phyloP scores from a whole-genome alignment of 2,329 filamentous ascomycete species.

The Tolypocladium tropicale region DNA sequence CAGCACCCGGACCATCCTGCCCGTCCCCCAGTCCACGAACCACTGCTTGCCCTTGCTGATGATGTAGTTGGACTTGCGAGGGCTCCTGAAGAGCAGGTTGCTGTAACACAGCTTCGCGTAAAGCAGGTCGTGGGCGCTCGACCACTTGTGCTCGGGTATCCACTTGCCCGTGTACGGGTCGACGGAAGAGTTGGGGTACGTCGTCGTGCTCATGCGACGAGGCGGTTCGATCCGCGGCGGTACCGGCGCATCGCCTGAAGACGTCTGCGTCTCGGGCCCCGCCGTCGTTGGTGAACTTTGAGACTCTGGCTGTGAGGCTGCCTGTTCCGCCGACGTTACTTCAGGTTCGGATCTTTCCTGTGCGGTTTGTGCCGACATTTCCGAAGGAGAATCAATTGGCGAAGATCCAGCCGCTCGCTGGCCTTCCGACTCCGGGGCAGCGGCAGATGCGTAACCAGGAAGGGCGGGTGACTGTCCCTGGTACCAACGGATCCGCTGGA shows the following conservation, averaged over 20 bases:
- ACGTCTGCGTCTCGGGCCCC: background rate
- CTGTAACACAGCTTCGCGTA: constrained; percentile 52
- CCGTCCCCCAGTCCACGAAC: constrained; percentile 49
- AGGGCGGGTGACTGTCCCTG: constrained; percentile 25
- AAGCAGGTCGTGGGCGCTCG: constrained; percentile 43
- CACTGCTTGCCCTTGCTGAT: constrained; percentile 47
- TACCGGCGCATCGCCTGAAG: constrained; percentile 4
- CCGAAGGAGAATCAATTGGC: background rate
- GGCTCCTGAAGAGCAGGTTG: constrained; percentile 45
- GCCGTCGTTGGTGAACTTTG: background rate
- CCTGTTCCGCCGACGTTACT: background rate
- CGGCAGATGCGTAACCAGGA: constrained; percentile 2
- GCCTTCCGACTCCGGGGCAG: background rate
- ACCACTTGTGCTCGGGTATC: constrained; percentile 45
- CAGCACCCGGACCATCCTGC: constrained; percentile 40
- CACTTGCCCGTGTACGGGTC: constrained; percentile 44
- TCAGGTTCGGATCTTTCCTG: constrained; percentile 1
- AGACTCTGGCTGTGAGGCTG: constrained; percentile 2
- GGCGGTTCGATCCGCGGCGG: constrained; percentile 20
- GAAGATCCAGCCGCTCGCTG: background rate
- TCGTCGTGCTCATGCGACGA: constrained; percentile 32
- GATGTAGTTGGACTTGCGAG: constrained; percentile 47
- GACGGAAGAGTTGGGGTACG: constrained; percentile 33
- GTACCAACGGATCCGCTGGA: constrained; percentile 42
- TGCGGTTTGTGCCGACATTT: background rate